These are phyloP conservation scores for Acorus calamus DNA, from an alignment of 106 monocot genomes.

Conservation along the genomic window DNA sequence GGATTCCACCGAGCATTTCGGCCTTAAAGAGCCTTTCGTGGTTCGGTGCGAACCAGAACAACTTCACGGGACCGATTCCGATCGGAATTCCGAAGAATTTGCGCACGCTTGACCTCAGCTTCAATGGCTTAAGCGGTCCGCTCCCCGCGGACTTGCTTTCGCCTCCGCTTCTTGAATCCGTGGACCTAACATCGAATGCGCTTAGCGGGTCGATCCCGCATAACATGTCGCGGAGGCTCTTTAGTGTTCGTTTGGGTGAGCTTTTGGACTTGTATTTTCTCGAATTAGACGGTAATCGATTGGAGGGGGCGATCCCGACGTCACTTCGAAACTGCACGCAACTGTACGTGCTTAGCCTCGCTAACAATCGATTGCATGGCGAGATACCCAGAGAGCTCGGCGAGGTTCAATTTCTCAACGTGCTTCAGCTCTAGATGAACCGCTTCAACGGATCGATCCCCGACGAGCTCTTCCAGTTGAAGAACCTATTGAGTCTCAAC, in stretches of 20 bases:
- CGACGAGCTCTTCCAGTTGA: conserved; percentile 13
- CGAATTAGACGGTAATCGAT: conserved; percentile 20
- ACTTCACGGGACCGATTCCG: conserved; percentile 24
- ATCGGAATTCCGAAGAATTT: conserved; percentile 13
- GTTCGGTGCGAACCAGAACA: conserved; percentile 42
- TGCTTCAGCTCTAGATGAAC: conserved; percentile 49
- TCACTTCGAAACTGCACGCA: conserved; percentile 24
- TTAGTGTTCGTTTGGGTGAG: conserved; percentile 28
- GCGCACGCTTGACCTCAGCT: conserved; percentile 37
- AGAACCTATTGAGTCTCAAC: conserved; percentile 27
- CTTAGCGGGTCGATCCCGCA: conserved; percentile 26
- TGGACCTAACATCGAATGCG: conserved; percentile 27
- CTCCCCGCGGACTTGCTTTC: conserved; percentile 30
- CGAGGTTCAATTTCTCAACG: conserved; percentile 27
- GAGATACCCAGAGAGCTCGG: conserved; percentile 31
- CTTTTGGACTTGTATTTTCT: conserved; percentile 15
- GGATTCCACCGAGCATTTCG: conserved; percentile 14
- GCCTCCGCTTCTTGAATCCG: conserved; percentile 7
- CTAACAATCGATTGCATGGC: conserved; percentile 28
- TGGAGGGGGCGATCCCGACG: conserved; percentile 15
- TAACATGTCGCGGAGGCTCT: conserved; percentile 15
- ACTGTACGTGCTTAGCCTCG: conserved; percentile 41
- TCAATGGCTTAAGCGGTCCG: conserved; percentile 21
- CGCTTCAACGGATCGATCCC: conserved; percentile 36
- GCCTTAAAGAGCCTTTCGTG: conserved; percentile 10